Evolutionary conservation across 148 eudicot genomes (phyloP), one percentile per base, ranked within the genome.

Genomic region (Beta vulgaris): DNA sequence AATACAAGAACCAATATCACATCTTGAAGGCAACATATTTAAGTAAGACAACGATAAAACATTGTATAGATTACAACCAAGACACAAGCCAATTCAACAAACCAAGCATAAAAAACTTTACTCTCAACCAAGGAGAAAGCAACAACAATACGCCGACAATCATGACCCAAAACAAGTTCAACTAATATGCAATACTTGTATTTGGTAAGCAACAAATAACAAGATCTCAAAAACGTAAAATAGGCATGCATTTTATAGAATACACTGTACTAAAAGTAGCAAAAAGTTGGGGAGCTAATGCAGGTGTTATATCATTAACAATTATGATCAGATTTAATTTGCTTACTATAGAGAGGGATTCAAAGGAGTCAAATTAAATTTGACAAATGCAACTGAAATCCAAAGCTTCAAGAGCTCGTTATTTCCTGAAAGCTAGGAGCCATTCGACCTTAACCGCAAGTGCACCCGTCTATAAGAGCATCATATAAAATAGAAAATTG

Each of bases 371-470:
- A 80, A 76, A 72, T 49, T 32, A 68, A 71, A 72, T 46, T 69
- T 40, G 76, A 77, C 42, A 81, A 78, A 68, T 80, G 84, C 62
- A 78, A 60, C 44, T 82, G 76, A 77, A 85, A 92, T 23, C 99
- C 99, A 87, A 84, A 92, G 69, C 78, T 71, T 87, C 85, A 65
- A 95, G 93, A 82, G 94, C 96, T 46, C 78, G 82, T 88, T 32
- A 95, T 76, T 54, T 85, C 90, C 54, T 76, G 64, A 85, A 82
- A 84, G 34, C 76, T 82, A 26, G 99, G 99, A 92, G 78, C 99
- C 98, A 95, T 31, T 89, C 87, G 31, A 91, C 77, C 79, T 82
- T 82, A 68, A 90, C 58, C 58, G 73, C 79, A 76, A 72, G 54
- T 68, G 55, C 66, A 75, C 82, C 81, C 78, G 35, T 84, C 90